Evolutionary conservation across 2,329 filamentous ascomycete species (phyloP).

Genomic region (Scopulariopsis brevicaulis): DNA sequence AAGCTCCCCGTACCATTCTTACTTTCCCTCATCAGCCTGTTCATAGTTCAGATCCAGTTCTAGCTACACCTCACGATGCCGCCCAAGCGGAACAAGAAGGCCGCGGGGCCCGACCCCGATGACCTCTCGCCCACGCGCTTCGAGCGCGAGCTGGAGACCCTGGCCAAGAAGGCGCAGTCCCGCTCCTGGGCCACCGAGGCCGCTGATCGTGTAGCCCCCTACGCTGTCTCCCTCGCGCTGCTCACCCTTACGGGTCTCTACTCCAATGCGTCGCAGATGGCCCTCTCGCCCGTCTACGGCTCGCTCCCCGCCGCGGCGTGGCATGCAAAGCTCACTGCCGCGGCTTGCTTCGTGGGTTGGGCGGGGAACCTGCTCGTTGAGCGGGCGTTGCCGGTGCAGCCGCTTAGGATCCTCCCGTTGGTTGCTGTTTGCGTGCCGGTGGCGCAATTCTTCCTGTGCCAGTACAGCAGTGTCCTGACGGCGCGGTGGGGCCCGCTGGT

Average conservation of each 20-base stretch:
- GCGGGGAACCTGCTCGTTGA: slow-evolving; percentile 49
- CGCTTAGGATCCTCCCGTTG: slow-evolving; percentile 51
- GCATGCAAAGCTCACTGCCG: slow-evolving; percentile 56
- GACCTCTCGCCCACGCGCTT: slow-evolving; percentile 38
- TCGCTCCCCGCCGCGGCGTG: slow-evolving; percentile 64
- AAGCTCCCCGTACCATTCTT: not conserved
- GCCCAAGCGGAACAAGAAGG: slow-evolving; percentile 1
- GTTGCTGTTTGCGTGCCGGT: slow-evolving; percentile 66
- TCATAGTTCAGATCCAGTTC: not conserved
- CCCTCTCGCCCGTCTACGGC: slow-evolving; percentile 80
- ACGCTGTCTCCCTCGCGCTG: slow-evolving; percentile 18
- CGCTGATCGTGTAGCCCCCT: slow-evolving; percentile 25
- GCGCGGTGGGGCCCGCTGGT: slow-evolving; percentile 62
- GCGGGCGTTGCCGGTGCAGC: slow-evolving; percentile 33
- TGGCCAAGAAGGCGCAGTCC: slow-evolving; percentile 32
- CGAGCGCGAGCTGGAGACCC: slow-evolving; percentile 38
- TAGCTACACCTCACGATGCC: slow-evolving; percentile 4
- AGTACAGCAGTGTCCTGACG: slow-evolving; percentile 53
- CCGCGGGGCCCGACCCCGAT: slow-evolving; percentile 9
- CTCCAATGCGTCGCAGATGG: slow-evolving; percentile 62
- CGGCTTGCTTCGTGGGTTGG: slow-evolving; percentile 61
- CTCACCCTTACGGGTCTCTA: slow-evolving; percentile 46
- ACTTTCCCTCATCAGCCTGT: not conserved
- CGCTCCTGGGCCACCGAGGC: slow-evolving; percentile 20
- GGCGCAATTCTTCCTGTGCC: slow-evolving; percentile 60